Evolutionary conservation across 257 asterid species (phyloP).

Genomic region (Rehmannia glutinosa): DNA sequence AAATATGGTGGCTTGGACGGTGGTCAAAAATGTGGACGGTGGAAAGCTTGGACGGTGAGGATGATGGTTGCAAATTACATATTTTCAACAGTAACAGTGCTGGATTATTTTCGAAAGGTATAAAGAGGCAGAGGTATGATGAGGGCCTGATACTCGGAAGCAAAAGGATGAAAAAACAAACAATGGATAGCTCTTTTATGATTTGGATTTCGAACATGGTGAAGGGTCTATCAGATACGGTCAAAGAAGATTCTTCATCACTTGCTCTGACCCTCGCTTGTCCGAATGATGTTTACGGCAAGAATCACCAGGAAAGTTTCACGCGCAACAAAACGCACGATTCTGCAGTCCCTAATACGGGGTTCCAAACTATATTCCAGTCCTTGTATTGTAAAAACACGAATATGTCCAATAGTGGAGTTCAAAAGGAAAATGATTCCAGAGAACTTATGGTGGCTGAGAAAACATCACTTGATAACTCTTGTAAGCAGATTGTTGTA

Average conservation of each 20-base stretch:
- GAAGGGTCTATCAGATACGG: constrained; percentile 31
- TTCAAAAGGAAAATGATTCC: constrained; percentile 11
- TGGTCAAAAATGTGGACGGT: too few species aligned
- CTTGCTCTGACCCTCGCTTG: constrained; percentile 11
- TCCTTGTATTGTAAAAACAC: constrained; percentile 30
- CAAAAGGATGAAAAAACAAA: constrained; percentile 43
- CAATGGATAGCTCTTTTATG: constrained; percentile 54
- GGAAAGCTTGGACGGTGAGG: too few species aligned
- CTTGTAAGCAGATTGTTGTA: constrained; percentile 9
- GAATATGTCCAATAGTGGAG: constrained; percentile 20
- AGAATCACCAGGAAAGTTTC: too few species aligned
- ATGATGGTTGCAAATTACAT: too few species aligned
- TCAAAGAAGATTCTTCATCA: constrained; percentile 11
- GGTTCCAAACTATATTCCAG: constrained; percentile 49
- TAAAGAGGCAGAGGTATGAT: constrained; percentile 19
- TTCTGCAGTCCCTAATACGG: constrained; percentile 23
- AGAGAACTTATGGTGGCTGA: constrained; percentile 19
- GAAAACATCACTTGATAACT: not conserved
- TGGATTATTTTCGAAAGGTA: constrained; percentile 23
- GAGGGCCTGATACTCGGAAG: constrained; percentile 27
- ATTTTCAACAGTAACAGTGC: too few species aligned
- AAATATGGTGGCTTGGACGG: too few species aligned
- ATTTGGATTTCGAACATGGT: constrained; percentile 64
- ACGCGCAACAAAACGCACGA: constrained; percentile 27
- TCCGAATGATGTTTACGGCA: constrained; percentile 14